Evolutionary conservation across 73 alveolate genomes (phyloP).

Genomic region (Vitrella brassicaformis): DNA sequence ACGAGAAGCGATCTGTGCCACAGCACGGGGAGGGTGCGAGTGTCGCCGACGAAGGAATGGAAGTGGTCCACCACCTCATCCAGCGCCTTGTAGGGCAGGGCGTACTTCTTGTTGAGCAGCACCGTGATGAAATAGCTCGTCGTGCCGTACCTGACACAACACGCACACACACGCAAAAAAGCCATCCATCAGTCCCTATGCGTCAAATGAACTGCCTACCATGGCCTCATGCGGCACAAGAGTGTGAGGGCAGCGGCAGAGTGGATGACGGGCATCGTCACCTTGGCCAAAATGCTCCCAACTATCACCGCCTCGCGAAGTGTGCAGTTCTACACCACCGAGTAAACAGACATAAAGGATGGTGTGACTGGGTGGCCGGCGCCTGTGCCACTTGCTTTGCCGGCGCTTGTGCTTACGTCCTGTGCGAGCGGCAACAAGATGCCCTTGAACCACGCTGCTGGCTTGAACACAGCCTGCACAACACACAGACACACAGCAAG

Average conservation of each 20-base stretch:
- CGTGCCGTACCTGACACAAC: background rate
- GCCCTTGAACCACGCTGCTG: constrained; percentile 79
- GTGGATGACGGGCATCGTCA: constrained; percentile 67
- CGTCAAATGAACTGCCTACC: background rate
- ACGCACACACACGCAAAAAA: background rate
- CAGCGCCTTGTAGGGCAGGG: constrained; percentile 61
- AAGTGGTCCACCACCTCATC: constrained; percentile 62
- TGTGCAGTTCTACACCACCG: constrained; percentile 15
- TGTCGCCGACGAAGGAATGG: constrained; percentile 41
- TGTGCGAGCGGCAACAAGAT: constrained; percentile 65
- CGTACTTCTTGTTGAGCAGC: constrained; percentile 65
- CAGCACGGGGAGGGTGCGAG: constrained; percentile 62
- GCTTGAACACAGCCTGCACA: constrained; percentile 72
- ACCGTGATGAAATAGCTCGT: constrained; percentile 71
- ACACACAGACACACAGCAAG: too few relatives aligned
- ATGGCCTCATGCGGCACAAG: constrained; percentile 7
- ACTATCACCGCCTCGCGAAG: constrained; percentile 76
- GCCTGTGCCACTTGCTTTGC: too few relatives aligned
- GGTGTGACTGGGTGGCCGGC: too few relatives aligned
- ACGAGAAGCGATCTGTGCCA: constrained; percentile 64
- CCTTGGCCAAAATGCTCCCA: constrained; percentile 68
- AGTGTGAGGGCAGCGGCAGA: constrained; percentile 73
- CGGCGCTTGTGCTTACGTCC: constrained; percentile 38
- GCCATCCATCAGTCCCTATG: background rate
- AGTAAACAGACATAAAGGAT: too few relatives aligned